Evolutionary conservation across 2,329 filamentous ascomycete species (phyloP), one percentile per base, ranked within the genome.

Genomic region (Nothophoma quercina): DNA sequence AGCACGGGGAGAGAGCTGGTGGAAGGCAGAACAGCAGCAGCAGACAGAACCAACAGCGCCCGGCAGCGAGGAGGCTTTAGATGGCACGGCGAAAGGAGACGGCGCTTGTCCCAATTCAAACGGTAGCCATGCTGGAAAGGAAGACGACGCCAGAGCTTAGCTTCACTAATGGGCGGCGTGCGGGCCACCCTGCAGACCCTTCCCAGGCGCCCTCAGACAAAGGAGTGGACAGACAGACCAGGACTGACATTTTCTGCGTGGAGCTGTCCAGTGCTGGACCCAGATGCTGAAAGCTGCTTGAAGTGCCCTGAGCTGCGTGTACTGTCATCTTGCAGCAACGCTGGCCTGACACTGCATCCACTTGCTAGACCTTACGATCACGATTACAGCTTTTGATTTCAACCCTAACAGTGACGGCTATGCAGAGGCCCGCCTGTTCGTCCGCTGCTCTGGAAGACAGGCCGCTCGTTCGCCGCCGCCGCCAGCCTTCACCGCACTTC

Each of bases 131-230:
- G 53, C 57, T 58, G 48, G 56, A 56, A 63, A 48, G 54, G 58
- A 43, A 55, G 47, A 51, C 55, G 35, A 55, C 57, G 55, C 61
- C 61, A 62, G 58, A 54, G 40, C 33, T 41, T 51, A 43, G 55
- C 47, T 56, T 43, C 50, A 34, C 50, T 42, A 34, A 19, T 36
- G 42, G 21, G 38, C 33, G 39, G 39, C 34, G 59, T 48, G 39
- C 58, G 56, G 50, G 53, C 62, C 49, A 56, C 44, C 45, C 56
- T 59, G 60, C 51, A 62, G 48, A 56, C 59, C 59, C 51, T n/a
- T 55, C 38, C 46, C 53, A 12, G 19, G 22, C 35, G 52, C 51
- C 57, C 57, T 50, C 60, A 55, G 47, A 41, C 16, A 41, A 9
- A 39, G 33, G 30, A 29, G 38, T 26, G 21, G 35, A 18, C 18